These are phyloP conservation scores for Trypanosoma avium DNA, from an alignment of 208 protist genomes.

Conservation along the genomic window DNA sequence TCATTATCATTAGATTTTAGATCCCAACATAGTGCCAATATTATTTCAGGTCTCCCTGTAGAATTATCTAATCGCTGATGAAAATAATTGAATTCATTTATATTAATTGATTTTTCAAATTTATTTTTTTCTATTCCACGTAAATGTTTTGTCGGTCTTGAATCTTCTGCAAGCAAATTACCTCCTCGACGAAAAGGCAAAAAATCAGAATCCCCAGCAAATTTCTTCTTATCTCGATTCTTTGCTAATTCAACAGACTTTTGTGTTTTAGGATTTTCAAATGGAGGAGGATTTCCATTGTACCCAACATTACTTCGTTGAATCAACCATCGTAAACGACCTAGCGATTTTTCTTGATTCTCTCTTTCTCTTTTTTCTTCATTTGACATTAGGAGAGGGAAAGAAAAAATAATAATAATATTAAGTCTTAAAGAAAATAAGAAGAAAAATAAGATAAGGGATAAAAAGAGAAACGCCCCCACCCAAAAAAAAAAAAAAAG, in stretches of 20 bases:
- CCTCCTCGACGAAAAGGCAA: slow-evolving; percentile 59
- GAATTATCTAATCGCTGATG: slow-evolving; percentile 53
- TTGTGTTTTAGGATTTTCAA: slow-evolving; percentile 64
- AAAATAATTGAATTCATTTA: slow-evolving; percentile 15
- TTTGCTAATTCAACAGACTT: slow-evolving; percentile 51
- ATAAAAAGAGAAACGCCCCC: too few relatives aligned
- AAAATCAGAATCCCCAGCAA: slow-evolving; percentile 60
- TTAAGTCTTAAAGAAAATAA: background rate
- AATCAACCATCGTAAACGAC: slow-evolving; percentile 75
- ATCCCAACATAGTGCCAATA: slow-evolving; percentile 71
- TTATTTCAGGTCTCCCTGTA: slow-evolving; percentile 67
- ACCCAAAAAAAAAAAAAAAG: background rate
- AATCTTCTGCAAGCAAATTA: slow-evolving; percentile 47
- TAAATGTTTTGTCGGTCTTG: slow-evolving; percentile 56
- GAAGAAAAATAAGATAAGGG: background rate
- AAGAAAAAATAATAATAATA: background rate
- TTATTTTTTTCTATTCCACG: slow-evolving; percentile 24
- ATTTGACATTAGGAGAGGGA: background rate
- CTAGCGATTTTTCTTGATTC: slow-evolving; percentile 62
- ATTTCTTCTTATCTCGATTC: slow-evolving; percentile 20
- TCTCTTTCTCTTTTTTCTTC: background rate
- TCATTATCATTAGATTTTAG: slow-evolving; percentile 10
- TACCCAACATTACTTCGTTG: slow-evolving; percentile 68
- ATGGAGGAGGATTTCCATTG: slow-evolving; percentile 79
- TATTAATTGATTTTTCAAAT: slow-evolving; percentile 24